Evolutionary conservation across 768 basidiomycete species (phyloP).

Genomic region (Candolleomyces aberdarensis): DNA sequence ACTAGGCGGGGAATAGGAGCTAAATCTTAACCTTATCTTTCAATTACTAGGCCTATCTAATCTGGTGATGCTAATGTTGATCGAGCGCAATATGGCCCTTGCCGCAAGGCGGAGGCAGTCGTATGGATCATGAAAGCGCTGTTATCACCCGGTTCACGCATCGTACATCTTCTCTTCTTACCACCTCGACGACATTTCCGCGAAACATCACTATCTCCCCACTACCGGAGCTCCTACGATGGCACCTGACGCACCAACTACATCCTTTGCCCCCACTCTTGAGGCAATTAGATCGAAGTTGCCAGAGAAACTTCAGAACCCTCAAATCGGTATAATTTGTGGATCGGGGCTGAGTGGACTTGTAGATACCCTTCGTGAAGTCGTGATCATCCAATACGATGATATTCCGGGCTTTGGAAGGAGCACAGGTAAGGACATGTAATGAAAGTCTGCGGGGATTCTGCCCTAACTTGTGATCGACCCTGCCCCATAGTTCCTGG

Average conservation of each 20-base stretch:
- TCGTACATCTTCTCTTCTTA: neutral
- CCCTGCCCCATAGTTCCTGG: conserved; percentile 55
- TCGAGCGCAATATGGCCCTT: too few species aligned
- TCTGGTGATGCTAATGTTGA: too few species aligned
- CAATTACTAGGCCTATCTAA: too few species aligned
- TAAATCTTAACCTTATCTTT: too few species aligned
- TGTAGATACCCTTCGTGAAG: conserved; percentile 54
- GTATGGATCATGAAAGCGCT: too few species aligned
- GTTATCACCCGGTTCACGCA: neutral
- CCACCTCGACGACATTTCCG: neutral
- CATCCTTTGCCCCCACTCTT: conserved; percentile 24
- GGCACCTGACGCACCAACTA: neutral
- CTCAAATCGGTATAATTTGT: conserved; percentile 80
- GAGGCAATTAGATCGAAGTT: conserved; percentile 29
- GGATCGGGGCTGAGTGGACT: conserved; percentile 83
- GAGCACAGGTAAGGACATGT: conserved; percentile 60
- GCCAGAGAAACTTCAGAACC: conserved; percentile 37
- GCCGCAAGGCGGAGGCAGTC: too few species aligned
- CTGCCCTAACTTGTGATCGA: neutral
- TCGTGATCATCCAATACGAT: conserved; percentile 61
- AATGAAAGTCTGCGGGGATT: neutral
- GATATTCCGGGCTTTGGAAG: conserved; percentile 69
- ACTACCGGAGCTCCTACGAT: neutral
- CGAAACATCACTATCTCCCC: neutral
- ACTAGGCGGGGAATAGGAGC: too few species aligned